Percentiles rank a stretch among this genome's conserved stretches.
Conservation (phyloP, 2,329 filamentous ascomycete genomes). For the Trichoderma guizhouense region DNA sequence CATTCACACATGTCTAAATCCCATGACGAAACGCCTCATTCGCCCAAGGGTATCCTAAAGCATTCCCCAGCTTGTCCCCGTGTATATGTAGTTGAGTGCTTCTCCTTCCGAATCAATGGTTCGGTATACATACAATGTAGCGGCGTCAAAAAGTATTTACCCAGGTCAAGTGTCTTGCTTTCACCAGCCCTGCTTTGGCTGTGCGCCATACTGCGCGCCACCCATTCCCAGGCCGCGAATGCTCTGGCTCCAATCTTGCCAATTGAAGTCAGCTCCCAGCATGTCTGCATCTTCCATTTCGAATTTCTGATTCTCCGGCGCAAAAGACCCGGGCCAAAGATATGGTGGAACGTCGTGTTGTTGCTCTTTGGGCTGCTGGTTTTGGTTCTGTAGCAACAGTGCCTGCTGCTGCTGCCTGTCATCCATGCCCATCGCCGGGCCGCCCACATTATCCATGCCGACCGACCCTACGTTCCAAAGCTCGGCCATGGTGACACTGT, state of each 20-base stretch:
- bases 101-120: background rate
- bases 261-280: constrained; percentile 44
- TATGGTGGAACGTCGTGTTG: constrained; percentile 38
- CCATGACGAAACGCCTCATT: constrained; percentile 13
- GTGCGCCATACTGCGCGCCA: constrained; percentile 24
- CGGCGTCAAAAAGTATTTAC: background rate
- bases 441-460: constrained; percentile 3
- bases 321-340: constrained; percentile 40
- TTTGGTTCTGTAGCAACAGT: constrained; percentile 24
- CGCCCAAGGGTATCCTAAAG: constrained; percentile 12
- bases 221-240: constrained; percentile 39
- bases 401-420: constrained; percentile 7
- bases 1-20: constrained; percentile 5
- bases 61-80: background rate
- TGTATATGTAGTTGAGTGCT: background rate
- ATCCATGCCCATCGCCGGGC: background rate
- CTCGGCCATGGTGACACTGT: constrained; percentile 35
- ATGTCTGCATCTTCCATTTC: constrained; percentile 37
- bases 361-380: constrained; percentile 32
- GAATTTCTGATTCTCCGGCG: constrained; percentile 29
- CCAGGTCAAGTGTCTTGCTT: background rate
- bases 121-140: background rate
- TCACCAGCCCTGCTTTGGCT: constrained; percentile 26
- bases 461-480: constrained; percentile 30
- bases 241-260: constrained; percentile 48